Conservation (phyloP, 2,329 filamentous ascomycete genomes). For the Plenodomus lindquistii region DNA sequence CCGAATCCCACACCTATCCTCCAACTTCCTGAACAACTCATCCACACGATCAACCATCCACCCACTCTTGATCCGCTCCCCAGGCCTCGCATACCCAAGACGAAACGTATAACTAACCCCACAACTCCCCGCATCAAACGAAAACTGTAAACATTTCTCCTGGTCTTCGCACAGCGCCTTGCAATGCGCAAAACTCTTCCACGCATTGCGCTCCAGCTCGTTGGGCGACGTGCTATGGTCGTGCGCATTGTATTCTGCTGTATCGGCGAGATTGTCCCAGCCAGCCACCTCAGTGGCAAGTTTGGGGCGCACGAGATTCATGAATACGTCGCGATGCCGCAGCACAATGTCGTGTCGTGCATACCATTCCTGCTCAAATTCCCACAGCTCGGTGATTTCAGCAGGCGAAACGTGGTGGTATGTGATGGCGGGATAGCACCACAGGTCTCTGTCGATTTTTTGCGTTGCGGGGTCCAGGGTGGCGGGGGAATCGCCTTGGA, state of each 20-base stretch:
- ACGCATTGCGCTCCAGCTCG: constrained; percentile 35
- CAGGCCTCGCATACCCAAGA: constrained; percentile 37
- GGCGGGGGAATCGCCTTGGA: constrained; percentile 51
- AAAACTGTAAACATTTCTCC: constrained; percentile 40
- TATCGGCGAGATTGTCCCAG: constrained; percentile 45
- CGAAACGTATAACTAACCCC: constrained; percentile 33
- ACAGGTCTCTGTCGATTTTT: constrained; percentile 44
- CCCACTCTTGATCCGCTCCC: constrained; percentile 31
- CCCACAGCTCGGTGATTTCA: constrained; percentile 45
- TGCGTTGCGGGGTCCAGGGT: constrained; percentile 44
- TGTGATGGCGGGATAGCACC: constrained; percentile 50
- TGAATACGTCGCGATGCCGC: constrained; percentile 45
- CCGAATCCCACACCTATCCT: constrained; percentile 35
- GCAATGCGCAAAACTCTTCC: constrained; percentile 43
- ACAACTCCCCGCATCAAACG: constrained; percentile 39
- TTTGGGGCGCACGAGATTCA: constrained; percentile 37
- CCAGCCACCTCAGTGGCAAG: constrained; percentile 22
- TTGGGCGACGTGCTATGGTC: constrained; percentile 28
- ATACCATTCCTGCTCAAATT: constrained; percentile 47
- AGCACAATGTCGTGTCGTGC: constrained; percentile 38
- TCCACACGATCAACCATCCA: constrained; percentile 45
- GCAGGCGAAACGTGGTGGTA: constrained; percentile 45
- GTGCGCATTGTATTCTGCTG: constrained; percentile 42
- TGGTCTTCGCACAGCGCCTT: constrained; percentile 39
- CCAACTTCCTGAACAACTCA: constrained; percentile 34